Evolutionary conservation across 805 yeast genomes (phyloP).

Genomic region (Saccharomycopsis sp.): DNA sequence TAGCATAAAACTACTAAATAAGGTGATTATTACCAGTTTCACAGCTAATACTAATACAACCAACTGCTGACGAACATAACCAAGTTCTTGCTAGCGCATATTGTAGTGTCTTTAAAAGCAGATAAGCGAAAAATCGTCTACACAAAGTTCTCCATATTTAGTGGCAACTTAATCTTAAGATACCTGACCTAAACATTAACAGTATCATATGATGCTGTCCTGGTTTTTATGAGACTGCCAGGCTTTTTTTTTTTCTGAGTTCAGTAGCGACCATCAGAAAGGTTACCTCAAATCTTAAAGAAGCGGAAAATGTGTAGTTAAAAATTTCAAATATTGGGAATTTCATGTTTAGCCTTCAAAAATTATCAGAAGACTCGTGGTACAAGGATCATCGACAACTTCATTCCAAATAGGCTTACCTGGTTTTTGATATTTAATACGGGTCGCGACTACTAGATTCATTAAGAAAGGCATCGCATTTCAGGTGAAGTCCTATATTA

Average conservation of each 20-base stretch:
- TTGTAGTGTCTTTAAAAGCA: too few species aligned
- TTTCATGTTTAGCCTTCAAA: not conserved
- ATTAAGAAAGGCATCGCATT: not conserved
- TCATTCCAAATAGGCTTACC: too few species aligned
- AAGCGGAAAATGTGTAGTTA: not conserved
- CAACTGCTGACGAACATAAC: too few species aligned
- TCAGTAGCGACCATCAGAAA: not conserved
- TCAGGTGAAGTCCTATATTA: not conserved
- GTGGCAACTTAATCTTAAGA: not conserved
- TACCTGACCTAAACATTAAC: not conserved
- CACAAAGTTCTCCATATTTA: not conserved
- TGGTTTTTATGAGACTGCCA: not conserved
- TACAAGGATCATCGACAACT: too few species aligned
- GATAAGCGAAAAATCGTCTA: too few species aligned
- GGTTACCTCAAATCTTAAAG: not conserved
- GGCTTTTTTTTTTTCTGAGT: not conserved
- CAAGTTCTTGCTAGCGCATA: too few species aligned
- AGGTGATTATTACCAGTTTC: too few species aligned
- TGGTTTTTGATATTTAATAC: too few species aligned
- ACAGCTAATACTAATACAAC: too few species aligned
- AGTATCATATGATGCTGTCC: not conserved
- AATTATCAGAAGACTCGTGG: too few species aligned
- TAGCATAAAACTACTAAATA: too few species aligned
- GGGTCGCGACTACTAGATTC: not conserved
- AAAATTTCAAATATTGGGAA: not conserved